These are phyloP conservation scores for Penicillium maclennaniae DNA, from an alignment of 495 filamentous ascomycete genomes.

Conservation along the genomic window DNA sequence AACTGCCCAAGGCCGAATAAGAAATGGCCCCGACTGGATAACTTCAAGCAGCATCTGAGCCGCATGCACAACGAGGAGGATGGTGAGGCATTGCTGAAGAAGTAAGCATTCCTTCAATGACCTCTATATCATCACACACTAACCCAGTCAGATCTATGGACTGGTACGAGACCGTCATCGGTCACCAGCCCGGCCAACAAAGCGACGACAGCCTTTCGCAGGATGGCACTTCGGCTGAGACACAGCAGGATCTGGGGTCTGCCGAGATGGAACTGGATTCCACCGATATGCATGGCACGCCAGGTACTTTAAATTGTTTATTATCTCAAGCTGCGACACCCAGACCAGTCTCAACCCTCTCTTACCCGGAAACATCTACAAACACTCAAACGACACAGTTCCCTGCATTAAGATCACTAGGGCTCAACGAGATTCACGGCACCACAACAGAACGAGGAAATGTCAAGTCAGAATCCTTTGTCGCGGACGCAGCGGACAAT, in stretches of 20 bases:
- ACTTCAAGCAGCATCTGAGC: constrained; percentile 81
- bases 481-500: constrained; percentile 33
- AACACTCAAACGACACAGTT: constrained; percentile 4
- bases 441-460: background rate
- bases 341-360: constrained; percentile 1
- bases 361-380: background rate
- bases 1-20: constrained; percentile 67
- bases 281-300: background rate
- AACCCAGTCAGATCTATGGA: constrained; percentile 31
- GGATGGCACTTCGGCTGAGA: constrained; percentile 7
- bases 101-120: constrained; percentile 47
- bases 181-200: constrained; percentile 1
- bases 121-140: constrained; percentile 1
- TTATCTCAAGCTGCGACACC: constrained; percentile 5
- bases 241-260: constrained; percentile 13
- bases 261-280: constrained; percentile 12
- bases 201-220: constrained; percentile 8
- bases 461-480: constrained; percentile 23
- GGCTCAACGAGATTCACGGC: background rate
- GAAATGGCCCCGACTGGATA: constrained; percentile 83
- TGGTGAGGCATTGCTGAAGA: constrained; percentile 47
- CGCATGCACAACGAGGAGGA: constrained; percentile 68
- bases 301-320: constrained; percentile 5
- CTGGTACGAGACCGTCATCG: constrained; percentile 34
- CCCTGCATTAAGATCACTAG: background rate